Evolutionary conservation across 306 rosid genomes (phyloP), one percentile per base, ranked within the genome.

Genomic region (Prunus campanulata): DNA sequence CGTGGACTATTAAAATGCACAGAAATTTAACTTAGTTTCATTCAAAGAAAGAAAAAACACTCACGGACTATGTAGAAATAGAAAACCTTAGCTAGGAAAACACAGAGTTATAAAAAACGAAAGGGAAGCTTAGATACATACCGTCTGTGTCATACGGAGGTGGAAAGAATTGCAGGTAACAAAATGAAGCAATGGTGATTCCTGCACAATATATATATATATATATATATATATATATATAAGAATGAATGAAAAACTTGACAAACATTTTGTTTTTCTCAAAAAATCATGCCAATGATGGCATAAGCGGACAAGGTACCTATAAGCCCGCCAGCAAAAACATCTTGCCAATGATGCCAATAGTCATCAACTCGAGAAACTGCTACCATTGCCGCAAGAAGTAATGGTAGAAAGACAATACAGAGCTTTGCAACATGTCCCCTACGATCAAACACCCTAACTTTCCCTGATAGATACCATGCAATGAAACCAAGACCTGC

Each of bases 341-440:
- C 96, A 74, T 94, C 97, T 80, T 89, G 91, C 98, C 97, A 90
- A 75, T 94, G 97, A 89, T 94, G 98, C 97, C 96, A 90, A 83
- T 94, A 94, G 81, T 94, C 96, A 83, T 94, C 98, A 77, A 94
- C 93, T 66, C 97, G 97, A 66, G 98, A 90, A 66, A 94, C 93
- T 47, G 73, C 96, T 73, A 94, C 81, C 66, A 94, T 74, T 56
- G 96, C 87, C 4, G 96, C 97, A 85, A 83, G 20, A 66, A 94
- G 97, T 66, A 94, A 6, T 12, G 98, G 97, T 57, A 83, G 66
- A 78, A 92, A 59, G 75, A 86, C 83, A 75, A 90, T 79, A 83
- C 96, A 94, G 29, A 94, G 91, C 82, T 94, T 94, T 66, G 95
- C 93, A 71, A 90, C 78, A 75, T 92, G 97, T 30, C 98, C 96